A percentile compares a stretch with the other conserved stretches of the same genome.
Conservation (phyloP, 179 eudicot species). For the Beta macrorhiza region DNA sequence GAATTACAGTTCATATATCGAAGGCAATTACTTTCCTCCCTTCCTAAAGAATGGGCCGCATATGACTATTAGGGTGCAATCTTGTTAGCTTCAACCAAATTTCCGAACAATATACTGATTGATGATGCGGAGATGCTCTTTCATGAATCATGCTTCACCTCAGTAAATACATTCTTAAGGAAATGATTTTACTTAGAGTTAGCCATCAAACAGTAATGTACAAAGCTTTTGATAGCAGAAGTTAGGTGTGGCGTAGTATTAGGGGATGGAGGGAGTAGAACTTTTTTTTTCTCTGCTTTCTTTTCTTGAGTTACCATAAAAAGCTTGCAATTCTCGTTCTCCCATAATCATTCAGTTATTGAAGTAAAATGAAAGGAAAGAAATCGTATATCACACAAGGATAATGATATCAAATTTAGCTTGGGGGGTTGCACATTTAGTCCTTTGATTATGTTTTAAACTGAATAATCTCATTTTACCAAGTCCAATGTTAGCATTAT, state of each 20-base stretch:
- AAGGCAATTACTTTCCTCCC: too few relatives aligned
- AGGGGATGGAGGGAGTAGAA: not conserved
- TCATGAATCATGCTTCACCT: not conserved
- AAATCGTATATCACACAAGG: not conserved
- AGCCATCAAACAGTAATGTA: not conserved
- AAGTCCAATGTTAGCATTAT: too few relatives aligned
- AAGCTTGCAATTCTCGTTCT: not conserved
- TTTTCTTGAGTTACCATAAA: not conserved
- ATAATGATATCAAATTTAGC: not conserved
- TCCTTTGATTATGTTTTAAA: conserved; percentile 1
- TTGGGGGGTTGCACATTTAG: not conserved
- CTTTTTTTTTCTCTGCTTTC: not conserved
- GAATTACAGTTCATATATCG: too few relatives aligned
- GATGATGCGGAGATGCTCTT: not conserved
- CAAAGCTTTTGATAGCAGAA: not conserved
- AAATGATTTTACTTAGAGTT: not conserved
- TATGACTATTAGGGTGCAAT: not conserved
- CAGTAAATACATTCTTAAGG: not conserved
- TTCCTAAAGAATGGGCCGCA: not conserved
- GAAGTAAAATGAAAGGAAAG: not conserved
- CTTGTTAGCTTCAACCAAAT: not conserved
- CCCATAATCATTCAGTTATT: not conserved
- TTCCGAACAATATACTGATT: not conserved
- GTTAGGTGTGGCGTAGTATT: not conserved
- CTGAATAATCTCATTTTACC: not conserved